Evolutionary conservation across 305 asterid genomes (phyloP).

Genomic region (Rubia occidens): DNA sequence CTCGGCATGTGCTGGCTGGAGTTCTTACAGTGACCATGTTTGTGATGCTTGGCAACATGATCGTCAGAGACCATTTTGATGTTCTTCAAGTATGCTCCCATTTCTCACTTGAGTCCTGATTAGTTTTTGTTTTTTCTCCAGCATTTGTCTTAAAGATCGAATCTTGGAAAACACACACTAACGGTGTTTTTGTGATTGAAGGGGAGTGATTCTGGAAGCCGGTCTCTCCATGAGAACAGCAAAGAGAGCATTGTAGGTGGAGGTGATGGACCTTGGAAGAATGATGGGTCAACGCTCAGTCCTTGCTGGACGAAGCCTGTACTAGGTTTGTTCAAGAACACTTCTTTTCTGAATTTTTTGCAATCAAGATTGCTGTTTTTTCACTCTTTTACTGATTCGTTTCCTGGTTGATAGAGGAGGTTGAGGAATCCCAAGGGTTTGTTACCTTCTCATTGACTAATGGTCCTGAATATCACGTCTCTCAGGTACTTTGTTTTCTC

Average conservation of each 20-base stretch:
- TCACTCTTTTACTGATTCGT: constrained; percentile 4
- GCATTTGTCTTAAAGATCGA: neutral
- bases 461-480: constrained; percentile 96
- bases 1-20: constrained; percentile 81
- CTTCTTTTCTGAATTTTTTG: neutral
- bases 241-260: constrained; percentile 44
- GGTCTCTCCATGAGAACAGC: constrained; percentile 38
- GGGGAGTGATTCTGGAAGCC: constrained; percentile 27
- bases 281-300: constrained; percentile 38
- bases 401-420: constrained; percentile 43
- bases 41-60: constrained; percentile 90
- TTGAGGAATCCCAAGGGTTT: constrained; percentile 58
- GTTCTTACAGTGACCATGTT: constrained; percentile 82
- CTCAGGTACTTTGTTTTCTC: constrained; percentile 56
- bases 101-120: neutral
- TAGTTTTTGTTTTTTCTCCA: neutral
- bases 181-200: constrained; percentile 1
- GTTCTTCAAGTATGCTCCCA: constrained; percentile 30
- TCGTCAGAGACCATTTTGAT: constrained; percentile 81
- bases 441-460: constrained; percentile 86
- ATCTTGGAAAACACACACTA: neutral
- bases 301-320: constrained; percentile 71
- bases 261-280: constrained; percentile 56
- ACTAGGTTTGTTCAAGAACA: constrained; percentile 38
- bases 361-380: neutral